phyloP scores from a whole-genome alignment of 2,329 filamentous ascomycete species.

The Achaetomium macrosporum region DNA sequence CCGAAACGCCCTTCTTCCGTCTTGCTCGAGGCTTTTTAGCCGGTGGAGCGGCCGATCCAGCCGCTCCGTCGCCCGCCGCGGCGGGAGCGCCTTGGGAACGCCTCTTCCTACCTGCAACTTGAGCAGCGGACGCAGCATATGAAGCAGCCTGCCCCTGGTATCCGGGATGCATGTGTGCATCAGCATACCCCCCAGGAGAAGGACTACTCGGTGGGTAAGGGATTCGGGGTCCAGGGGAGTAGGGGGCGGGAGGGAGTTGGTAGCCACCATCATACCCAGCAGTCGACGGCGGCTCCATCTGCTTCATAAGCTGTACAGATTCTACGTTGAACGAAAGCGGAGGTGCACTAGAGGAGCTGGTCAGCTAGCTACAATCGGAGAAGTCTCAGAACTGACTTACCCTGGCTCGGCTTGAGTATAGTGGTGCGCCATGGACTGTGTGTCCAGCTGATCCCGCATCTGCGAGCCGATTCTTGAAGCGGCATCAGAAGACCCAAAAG shows the following conservation, averaged over 20 bases:
- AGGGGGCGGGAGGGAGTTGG: not conserved
- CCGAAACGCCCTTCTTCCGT: constrained; percentile 17
- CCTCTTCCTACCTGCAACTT: constrained; percentile 17
- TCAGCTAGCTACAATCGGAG: not conserved
- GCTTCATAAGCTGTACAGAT: constrained; percentile 4
- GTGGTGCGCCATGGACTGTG: constrained; percentile 14
- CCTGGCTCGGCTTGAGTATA: not conserved
- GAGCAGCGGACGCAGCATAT: constrained; percentile 22
- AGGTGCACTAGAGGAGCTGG: not conserved
- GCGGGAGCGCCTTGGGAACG: constrained; percentile 3
- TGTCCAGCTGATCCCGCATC: constrained; percentile 22
- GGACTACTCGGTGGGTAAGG: constrained; percentile 12
- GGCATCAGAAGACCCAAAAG: constrained; percentile 1
- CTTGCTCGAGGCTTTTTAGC: constrained; percentile 18
- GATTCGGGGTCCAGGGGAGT: constrained; percentile 9
- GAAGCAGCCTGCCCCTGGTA: constrained; percentile 15
- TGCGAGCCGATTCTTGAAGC: constrained; percentile 17
- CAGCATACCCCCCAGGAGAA: constrained; percentile 6
- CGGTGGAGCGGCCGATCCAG: constrained; percentile 1
- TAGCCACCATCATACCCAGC: not conserved
- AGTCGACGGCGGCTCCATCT: constrained; percentile 4
- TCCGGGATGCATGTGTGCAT: constrained; percentile 2
- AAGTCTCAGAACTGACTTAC: not conserved
- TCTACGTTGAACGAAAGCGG: not conserved
- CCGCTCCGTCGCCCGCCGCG: not conserved